Base-by-base conservation (phyloP, 176 grass and related monocot species). In the Tuctoria greenei region DNA sequence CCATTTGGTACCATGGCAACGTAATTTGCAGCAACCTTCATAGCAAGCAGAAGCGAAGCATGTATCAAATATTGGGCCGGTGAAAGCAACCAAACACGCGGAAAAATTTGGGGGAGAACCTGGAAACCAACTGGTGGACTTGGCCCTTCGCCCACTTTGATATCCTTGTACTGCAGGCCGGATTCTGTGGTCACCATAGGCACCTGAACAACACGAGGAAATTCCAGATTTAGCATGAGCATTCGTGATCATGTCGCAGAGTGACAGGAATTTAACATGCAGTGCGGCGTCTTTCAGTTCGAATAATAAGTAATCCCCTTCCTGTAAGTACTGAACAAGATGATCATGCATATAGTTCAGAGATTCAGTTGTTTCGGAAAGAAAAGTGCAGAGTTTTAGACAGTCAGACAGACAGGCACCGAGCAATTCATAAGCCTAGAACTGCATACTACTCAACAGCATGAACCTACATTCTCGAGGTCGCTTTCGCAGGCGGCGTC, bases 11-110 rank as follows among this genome's bases (percentile, higher is more conserved):
- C 84, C 91, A 98, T 94, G 13, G 95, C 95, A 63, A 98, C 82
- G 78, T 91, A 98, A 34, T 98, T 98, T 80, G 95, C 95, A 70
- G 91, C 95, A 84, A 98, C 95, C 94, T 97, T 75, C 46, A 91
- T 51, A 28, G 38, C 59, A 75, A 59, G n/a, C n/a, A n/a, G n/a
- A 60, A 50, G 43, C 15, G 4, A 39, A 38, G 1, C 1, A 58
- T 36, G 0, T 24, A 8, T 36, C 20, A 47, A 47, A 8, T 1
- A 20, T 34, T 47, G 20, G 25, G 18, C 8, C 28, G 10, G n/a
- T 69, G 61, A 61, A 49, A 64, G 31, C 5, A 63, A n/a, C 0
- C 15, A 61, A 34, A 28, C 0, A 62, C 12, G 44, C 14, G 7
- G 28, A 34, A 4, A 40, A 34, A 4, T 43, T 15, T 6, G 4